Evolutionary conservation across 768 basidiomycete genomes (phyloP).

Genomic region (Leucosporidium scottii): DNA sequence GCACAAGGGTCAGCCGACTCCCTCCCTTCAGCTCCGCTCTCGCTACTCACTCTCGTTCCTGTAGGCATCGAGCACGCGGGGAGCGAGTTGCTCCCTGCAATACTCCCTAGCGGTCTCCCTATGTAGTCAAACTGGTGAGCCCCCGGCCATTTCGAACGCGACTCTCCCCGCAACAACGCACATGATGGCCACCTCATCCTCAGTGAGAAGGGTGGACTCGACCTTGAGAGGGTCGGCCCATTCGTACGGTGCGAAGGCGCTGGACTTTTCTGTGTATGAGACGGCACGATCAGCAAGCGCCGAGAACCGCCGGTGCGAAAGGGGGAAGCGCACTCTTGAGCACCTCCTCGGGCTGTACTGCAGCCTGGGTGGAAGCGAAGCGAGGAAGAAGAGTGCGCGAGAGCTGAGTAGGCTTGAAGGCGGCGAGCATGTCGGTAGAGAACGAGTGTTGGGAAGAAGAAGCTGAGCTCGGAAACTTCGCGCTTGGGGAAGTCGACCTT

Average conservation of each 20-base stretch:
- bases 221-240: constrained; percentile 67
- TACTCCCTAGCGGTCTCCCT: constrained; percentile 38
- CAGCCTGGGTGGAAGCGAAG: neutral
- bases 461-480: too few species aligned
- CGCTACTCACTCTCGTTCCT: constrained; percentile 65
- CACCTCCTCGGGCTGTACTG: neutral
- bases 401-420: neutral
- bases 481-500: too few species aligned
- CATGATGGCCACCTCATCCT: constrained; percentile 86
- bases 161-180: constrained; percentile 39
- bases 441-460: too few species aligned
- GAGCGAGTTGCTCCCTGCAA: constrained; percentile 66
- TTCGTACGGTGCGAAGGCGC: constrained; percentile 41
- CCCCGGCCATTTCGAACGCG: neutral
- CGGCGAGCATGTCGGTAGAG: too few species aligned
- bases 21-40: neutral
- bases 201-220: constrained; percentile 65
- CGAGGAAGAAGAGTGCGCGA: neutral
- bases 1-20: neutral
- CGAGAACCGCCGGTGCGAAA: neutral
- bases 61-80: constrained; percentile 84
- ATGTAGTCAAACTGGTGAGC: constrained; percentile 7
- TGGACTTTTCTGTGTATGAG: neutral
- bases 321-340: neutral
- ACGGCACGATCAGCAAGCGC: too few species aligned